These are phyloP conservation scores for Durio zibethinus DNA, from an alignment of 345 rosid genomes.

Conservation along the genomic window DNA sequence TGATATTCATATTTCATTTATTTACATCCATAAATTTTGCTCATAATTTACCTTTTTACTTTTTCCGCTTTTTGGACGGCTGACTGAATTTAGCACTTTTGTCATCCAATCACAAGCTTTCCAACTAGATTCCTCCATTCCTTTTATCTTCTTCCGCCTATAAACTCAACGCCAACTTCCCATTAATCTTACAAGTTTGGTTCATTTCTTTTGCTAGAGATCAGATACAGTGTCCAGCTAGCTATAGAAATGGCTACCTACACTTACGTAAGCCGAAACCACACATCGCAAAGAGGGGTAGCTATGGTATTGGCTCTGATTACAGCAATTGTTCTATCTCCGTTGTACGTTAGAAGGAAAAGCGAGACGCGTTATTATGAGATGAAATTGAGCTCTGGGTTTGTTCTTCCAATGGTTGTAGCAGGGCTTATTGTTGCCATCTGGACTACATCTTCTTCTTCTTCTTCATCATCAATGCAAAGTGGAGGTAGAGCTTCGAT, in stretches of 20 bases:
- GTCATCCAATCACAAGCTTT: slow-evolving; percentile 23
- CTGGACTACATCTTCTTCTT: slow-evolving; percentile 33
- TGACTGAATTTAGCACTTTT: slow-evolving; percentile 13
- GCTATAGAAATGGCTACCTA: slow-evolving; percentile 33
- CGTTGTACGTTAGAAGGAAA: slow-evolving; percentile 33
- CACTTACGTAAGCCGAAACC: slow-evolving; percentile 8
- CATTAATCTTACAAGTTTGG: not conserved
- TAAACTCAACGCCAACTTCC: slow-evolving; percentile 16
- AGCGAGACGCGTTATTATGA: slow-evolving; percentile 27
- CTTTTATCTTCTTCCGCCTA: slow-evolving; percentile 12
- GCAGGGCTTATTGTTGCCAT: slow-evolving; percentile 58
- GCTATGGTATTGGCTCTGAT: slow-evolving; percentile 62
- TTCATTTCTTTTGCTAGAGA: not conserved
- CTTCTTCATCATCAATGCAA: slow-evolving; percentile 16
- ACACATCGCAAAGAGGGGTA: slow-evolving; percentile 45
- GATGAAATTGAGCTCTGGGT: slow-evolving; percentile 39
- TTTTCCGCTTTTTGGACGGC: slow-evolving; percentile 48
- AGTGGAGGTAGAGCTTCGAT: slow-evolving; percentile 20
- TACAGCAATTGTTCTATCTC: slow-evolving; percentile 47
- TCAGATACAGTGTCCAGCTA: not conserved
- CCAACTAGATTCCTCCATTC: slow-evolving; percentile 34
- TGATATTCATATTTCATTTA: too few relatives aligned
- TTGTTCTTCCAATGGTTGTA: slow-evolving; percentile 54
- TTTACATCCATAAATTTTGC: not conserved
- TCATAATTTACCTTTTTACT: not conserved